phyloP scores from a whole-genome alignment of 2,329 filamentous ascomycete genomes.

The Monilinia polystroma region DNA sequence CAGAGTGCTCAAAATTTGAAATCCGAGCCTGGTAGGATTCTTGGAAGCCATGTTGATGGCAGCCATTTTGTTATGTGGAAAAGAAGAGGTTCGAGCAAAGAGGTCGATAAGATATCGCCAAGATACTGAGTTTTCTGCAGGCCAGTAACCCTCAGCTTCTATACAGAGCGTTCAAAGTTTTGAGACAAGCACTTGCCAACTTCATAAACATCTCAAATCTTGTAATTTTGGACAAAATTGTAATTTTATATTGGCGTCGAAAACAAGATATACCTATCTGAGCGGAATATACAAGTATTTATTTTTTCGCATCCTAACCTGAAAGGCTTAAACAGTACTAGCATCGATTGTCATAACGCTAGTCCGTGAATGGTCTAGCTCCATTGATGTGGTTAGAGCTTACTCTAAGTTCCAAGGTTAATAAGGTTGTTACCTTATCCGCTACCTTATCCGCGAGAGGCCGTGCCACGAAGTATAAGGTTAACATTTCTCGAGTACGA shows the following conservation, averaged over 20 bases:
- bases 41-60: constrained; percentile 22
- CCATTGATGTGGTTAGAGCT: no score
- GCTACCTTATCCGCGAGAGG: background rate
- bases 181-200: background rate
- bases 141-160: constrained; percentile 32
- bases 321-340: background rate
- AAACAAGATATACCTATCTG: background rate
- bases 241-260: constrained; percentile 8
- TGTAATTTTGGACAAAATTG: background rate
- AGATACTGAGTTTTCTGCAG: constrained; percentile 34
- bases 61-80: constrained; percentile 18
- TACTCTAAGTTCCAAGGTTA: no score
- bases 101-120: constrained; percentile 6
- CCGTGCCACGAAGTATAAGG: background rate
- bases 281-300: no score
- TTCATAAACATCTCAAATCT: constrained; percentile 25
- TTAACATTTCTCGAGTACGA: background rate
- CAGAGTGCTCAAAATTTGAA: constrained; percentile 31
- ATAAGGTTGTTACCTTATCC: background rate
- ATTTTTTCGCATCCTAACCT: background rate
- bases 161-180: constrained; percentile 25
- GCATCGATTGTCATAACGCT: background rate
- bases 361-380: background rate
- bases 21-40: constrained; percentile 26
- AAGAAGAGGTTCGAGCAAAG: background rate